Evolutionary conservation across 305 asterid species (phyloP).

Genomic region (Caryopteris hybrid): DNA sequence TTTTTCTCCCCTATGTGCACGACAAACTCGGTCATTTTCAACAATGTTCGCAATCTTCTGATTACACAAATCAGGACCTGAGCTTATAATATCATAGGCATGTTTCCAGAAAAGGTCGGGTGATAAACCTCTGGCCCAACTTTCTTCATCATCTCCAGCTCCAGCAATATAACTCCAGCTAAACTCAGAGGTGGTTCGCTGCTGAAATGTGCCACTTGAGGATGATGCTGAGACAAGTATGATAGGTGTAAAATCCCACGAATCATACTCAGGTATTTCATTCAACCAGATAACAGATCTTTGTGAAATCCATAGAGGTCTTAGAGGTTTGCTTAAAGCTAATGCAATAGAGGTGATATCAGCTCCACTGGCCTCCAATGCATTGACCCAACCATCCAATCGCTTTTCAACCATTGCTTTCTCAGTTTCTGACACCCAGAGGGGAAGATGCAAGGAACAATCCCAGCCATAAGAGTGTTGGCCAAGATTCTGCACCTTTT

Average conservation of each 20-base stretch:
- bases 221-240: conserved; percentile 78
- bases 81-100: conserved; percentile 72
- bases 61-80: conserved; percentile 77
- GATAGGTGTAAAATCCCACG: conserved; percentile 94
- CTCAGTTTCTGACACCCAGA: conserved; percentile 86
- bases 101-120: conserved; percentile 86
- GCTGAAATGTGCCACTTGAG: conserved; percentile 41
- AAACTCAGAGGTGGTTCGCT: conserved; percentile 69
- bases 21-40: conserved; percentile 74
- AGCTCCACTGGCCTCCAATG: conserved; percentile 83
- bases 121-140: conserved; percentile 89
- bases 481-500: conserved; percentile 13
- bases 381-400: conserved; percentile 66
- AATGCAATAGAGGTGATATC: conserved; percentile 67
- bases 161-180: conserved; percentile 99
- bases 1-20: conserved; percentile 67
- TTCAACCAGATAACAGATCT: conserved; percentile 94
- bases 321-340: conserved; percentile 58
- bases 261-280: conserved; percentile 89
- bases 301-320: conserved; percentile 94
- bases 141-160: conserved; percentile 99
- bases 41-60: conserved; percentile 73
- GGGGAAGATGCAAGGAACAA: conserved; percentile 91
- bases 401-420: conserved; percentile 55
- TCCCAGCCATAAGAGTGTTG: conserved; percentile 54